Conservation (phyloP, 1,139 yeast genomes). For the Suhomyces guaymorum region DNA sequence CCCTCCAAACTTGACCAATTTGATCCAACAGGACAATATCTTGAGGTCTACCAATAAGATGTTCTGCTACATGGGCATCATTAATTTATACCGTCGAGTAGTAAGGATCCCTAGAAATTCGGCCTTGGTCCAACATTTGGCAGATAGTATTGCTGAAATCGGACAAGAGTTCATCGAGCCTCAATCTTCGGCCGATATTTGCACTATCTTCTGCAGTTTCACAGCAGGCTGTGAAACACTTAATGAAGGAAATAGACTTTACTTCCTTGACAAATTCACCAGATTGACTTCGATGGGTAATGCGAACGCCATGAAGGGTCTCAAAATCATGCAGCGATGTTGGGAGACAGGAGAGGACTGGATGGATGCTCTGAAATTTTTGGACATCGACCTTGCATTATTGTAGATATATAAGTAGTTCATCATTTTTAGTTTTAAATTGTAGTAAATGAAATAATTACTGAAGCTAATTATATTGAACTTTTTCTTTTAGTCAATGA, state of each 20-base stretch:
- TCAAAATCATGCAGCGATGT: conserved; percentile 51
- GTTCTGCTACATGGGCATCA: conserved; percentile 56
- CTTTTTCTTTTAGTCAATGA: no score
- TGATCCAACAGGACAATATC: conserved; percentile 37
- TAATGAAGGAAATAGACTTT: conserved; percentile 31
- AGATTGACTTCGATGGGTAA: conserved; percentile 47
- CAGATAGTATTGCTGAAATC: conserved; percentile 39
- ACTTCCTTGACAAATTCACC: conserved; percentile 41
- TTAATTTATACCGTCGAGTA: conserved; percentile 59
- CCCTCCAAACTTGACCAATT: conserved; percentile 20
- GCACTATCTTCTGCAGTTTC: conserved; percentile 56
- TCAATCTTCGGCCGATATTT: conserved; percentile 53
- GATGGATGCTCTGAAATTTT: conserved; percentile 50
- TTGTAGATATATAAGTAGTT: conserved; percentile 22
- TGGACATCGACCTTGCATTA: conserved; percentile 51
- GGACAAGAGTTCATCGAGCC: conserved; percentile 41
- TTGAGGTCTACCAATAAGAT: conserved; percentile 56
- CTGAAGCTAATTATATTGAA: no score
- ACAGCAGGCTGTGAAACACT: conserved; percentile 62
- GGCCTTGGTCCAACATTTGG: conserved; percentile 46
- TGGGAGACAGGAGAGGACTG: conserved; percentile 61
- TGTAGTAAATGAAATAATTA: no score
- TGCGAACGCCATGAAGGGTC: conserved; percentile 49
- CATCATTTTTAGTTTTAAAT: neutral
- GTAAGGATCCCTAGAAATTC: conserved; percentile 50